Evolutionary conservation across 352 stramenopile species (phyloP).

Genomic region (Nothophytophthora sp.): DNA sequence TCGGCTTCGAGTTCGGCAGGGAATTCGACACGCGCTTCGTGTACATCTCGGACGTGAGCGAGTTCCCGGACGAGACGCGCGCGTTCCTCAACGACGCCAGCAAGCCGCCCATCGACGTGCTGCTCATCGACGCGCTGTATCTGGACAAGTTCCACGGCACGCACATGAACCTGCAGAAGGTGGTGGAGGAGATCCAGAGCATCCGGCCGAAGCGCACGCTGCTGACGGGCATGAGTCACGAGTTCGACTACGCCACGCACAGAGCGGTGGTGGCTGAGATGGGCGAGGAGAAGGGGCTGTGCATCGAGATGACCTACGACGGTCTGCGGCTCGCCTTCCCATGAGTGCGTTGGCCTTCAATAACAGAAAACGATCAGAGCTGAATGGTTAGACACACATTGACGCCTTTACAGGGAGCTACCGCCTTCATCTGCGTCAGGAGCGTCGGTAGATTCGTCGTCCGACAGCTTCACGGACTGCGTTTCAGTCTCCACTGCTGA

Average conservation of each 20-base stretch:
- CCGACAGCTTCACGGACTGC: slow-evolving; percentile 27
- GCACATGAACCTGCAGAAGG: slow-evolving; percentile 74
- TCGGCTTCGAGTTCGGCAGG: slow-evolving; percentile 65
- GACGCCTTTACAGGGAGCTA: too few relatives aligned
- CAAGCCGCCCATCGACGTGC: slow-evolving; percentile 51
- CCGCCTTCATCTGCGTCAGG: too few relatives aligned
- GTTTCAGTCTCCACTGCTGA: slow-evolving; percentile 2
- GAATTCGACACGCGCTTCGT: slow-evolving; percentile 59
- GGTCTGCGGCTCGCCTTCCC: slow-evolving; percentile 49
- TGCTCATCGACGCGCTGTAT: slow-evolving; percentile 75
- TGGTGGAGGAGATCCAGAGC: slow-evolving; percentile 43
- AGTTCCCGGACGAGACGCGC: slow-evolving; percentile 45
- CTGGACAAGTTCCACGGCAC: slow-evolving; percentile 56
- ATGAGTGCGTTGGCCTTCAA: too few relatives aligned
- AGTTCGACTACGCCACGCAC: slow-evolving; percentile 62
- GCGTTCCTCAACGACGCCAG: slow-evolving; percentile 43
- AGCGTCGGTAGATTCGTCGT: slow-evolving; percentile 25
- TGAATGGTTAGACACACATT: too few relatives aligned
- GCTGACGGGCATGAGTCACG: slow-evolving; percentile 79
- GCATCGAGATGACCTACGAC: slow-evolving; percentile 75
- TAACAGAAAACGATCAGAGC: slow-evolving; percentile 1
- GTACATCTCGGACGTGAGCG: slow-evolving; percentile 82
- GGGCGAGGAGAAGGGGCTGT: slow-evolving; percentile 39
- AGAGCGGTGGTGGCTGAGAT: slow-evolving; percentile 35
- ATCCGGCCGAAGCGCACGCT: slow-evolving; percentile 61